phyloP scores from a whole-genome alignment of 2,329 filamentous ascomycete genomes.

The Alternaria brassicicola region DNA sequence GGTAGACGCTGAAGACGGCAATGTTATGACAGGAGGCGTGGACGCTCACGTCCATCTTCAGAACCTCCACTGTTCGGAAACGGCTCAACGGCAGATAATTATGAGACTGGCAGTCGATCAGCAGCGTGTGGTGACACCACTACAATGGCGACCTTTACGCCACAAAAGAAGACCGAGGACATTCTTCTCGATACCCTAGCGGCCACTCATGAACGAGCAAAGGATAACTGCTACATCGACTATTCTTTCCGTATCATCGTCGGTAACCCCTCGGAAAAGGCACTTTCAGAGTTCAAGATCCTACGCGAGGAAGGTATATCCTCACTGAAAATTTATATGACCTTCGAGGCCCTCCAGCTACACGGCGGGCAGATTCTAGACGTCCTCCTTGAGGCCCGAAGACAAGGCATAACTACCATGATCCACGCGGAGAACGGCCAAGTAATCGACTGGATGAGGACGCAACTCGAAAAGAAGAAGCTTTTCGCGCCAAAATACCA shows the following conservation, averaged over 20 bases:
- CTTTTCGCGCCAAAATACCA: constrained; percentile 60
- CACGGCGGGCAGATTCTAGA: constrained; percentile 49
- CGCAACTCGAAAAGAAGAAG: constrained; percentile 57
- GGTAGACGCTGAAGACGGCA: constrained; percentile 55
- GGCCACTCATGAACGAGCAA: constrained; percentile 53
- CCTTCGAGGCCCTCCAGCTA: constrained; percentile 49
- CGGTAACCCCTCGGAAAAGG: constrained; percentile 44
- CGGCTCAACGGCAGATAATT: constrained; percentile 49
- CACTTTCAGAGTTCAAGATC: constrained; percentile 45
- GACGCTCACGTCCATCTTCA: constrained; percentile 56
- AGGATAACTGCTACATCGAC: constrained; percentile 55
- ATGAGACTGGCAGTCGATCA: constrained; percentile 52
- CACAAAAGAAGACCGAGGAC: constrained; percentile 53
- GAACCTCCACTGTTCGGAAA: constrained; percentile 55
- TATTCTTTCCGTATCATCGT: constrained; percentile 54
- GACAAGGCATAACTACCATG: constrained; percentile 60
- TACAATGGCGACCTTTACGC: constrained; percentile 57
- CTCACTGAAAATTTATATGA: constrained; percentile 54
- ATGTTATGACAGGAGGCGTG: constrained; percentile 55
- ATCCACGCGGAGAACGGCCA: constrained; percentile 63
- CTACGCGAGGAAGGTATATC: constrained; percentile 48
- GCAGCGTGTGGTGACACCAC: constrained; percentile 58
- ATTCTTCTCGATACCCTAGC: constrained; percentile 53
- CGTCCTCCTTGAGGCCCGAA: constrained; percentile 48
- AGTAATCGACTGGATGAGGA: constrained; percentile 61